Base-by-base conservation (phyloP, 257 asterid species). In the Dorcoceras hygrometricum region DNA sequence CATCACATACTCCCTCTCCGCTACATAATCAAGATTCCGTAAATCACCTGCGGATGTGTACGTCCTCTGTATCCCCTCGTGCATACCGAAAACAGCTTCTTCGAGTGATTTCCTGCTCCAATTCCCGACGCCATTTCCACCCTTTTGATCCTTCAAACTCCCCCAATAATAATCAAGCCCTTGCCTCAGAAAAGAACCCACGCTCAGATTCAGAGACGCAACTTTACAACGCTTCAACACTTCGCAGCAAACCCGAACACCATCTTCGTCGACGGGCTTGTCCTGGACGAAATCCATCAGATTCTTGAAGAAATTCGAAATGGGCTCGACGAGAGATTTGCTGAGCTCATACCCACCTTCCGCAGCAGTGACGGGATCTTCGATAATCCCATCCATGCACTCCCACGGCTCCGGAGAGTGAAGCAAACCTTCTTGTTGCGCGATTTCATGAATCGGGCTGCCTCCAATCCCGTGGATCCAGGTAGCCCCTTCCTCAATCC, bases 401-500 rank as follows among this genome's bases (percentile, higher is more conserved):
- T 91, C 97, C 96, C 96, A 91, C 1, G 98, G 97, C 83, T 81
- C 65, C 22, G 80, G 66, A 2, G 95, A 84, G 6, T 61, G 61
- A 8, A 91, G 73, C 0, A 84, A 74, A 11, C 65, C 46, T 1
- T 69, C 77, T 8, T 83, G 82, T 22, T 63, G 62, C 10, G 97
- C 97, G 10, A 91, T 89, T 72, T 84, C 72, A 56, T 87, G 75
- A 65, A 91, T 66, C 8, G 97, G 98, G 71, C 94, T 91, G 1
- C 89, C 90, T 9, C 78, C 87, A 58, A 91, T 83, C 9, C 98
- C 98, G 57, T 91, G 98, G 84, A 91, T 91, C 98, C 98, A 89
- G 6, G 97, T 91, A 20, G 96, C 98, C 2, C 98, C 98, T 55
- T 72, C 81, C 85, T 91, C 98, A 66, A 91, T 75, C 75, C 89